Base-by-base conservation (phyloP, 2,329 filamentous ascomycete genomes). In the Colletotrichum eleusines region DNA sequence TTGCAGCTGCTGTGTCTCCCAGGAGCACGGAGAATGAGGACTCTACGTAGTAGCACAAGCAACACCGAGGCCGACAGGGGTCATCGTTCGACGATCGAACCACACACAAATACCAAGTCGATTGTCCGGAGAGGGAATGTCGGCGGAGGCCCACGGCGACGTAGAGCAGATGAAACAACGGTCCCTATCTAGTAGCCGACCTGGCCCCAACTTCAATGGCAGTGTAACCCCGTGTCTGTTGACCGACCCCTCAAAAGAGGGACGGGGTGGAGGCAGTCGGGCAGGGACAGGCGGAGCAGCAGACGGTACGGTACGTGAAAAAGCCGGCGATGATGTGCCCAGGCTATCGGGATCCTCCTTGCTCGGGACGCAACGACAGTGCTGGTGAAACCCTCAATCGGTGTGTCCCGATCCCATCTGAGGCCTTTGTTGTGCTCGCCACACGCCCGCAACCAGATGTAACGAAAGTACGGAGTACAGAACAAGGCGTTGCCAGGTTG, bases 111-210 rank as follows among this genome's bases (percentile, higher is more conserved):
- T 57, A 57, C 64, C 12, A 67, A 50, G 20, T 68, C 46, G 28
- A 57, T 16, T 46, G 31, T 40, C 28, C 63, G 44, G 51, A 42
- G 38, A 59, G 35, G 64, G 53, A 33, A 48, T 12, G 58, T 48
- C 51, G 58, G 20, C 40, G 59, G 46, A 18, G 23, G 58, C 64
- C 46, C 53, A 35, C 31, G 26, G 58, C 23, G 59, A 59, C 58
- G 35, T 50, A 59, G n/a, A 44, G 16, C 38, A 59, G 23, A 38
- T 71, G 69, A 71, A 71, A 63, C 64, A 40, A 38, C 51, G 64
- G 44, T 50, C 58, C 58, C 12, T 38, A 62, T 46, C 44, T 71
- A 58, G 64, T 53, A 63, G 51, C 44, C 44, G 28, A 48, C 26
- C 53, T 16, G n/a, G 42, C 50, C 38, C 55, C 55, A 20, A 55